Percentiles rank a stretch among this genome's conserved stretches.
These are phyloP conservation scores for Ophiocordyceps robertsii DNA, from an alignment of 2,329 filamentous ascomycete species.

Conservation along the genomic window DNA sequence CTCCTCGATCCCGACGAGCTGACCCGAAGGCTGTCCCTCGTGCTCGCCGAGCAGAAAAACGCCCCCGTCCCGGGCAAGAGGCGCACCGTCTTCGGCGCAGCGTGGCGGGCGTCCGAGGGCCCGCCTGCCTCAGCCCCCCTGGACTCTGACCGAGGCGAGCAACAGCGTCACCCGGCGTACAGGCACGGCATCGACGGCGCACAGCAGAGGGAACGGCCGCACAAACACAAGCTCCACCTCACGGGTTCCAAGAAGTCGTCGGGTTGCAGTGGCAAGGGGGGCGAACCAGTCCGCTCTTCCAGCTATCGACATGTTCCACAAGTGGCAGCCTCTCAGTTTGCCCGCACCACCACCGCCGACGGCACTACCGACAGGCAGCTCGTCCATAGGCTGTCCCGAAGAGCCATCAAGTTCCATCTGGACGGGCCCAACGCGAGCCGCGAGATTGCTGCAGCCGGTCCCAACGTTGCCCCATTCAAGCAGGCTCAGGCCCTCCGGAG, in stretches of 20 bases:
- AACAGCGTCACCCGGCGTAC: neutral
- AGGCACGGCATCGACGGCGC: neutral
- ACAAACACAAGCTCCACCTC: constrained; percentile 3
- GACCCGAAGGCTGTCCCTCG: constrained; percentile 33
- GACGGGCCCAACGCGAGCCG: constrained; percentile 14
- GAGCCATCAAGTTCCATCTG: constrained; percentile 26
- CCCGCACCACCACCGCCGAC: constrained; percentile 35
- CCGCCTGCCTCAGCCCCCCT: no score
- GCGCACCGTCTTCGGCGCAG: constrained; percentile 12
- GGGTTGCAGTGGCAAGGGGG: constrained; percentile 7
- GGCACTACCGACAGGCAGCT: constrained; percentile 20
- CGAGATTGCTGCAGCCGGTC: constrained; percentile 9
- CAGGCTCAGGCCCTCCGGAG: constrained; percentile 22
- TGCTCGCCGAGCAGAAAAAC: constrained; percentile 34
- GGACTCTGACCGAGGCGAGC: neutral
- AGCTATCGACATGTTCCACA: constrained; percentile 37
- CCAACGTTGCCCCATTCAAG: constrained; percentile 18
- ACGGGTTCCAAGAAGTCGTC: constrained; percentile 2
- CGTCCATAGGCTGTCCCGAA: constrained; percentile 29
- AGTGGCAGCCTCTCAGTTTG: constrained; percentile 41
- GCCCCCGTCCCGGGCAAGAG: constrained; percentile 21
- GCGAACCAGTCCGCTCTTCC: constrained; percentile 1
- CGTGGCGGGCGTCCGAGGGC: neutral
- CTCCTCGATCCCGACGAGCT: constrained; percentile 42
- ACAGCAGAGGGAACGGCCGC: neutral